These are phyloP conservation scores for Chaetomidium leptoderma DNA, from an alignment of 495 filamentous ascomycete genomes.

Conservation along the genomic window DNA sequence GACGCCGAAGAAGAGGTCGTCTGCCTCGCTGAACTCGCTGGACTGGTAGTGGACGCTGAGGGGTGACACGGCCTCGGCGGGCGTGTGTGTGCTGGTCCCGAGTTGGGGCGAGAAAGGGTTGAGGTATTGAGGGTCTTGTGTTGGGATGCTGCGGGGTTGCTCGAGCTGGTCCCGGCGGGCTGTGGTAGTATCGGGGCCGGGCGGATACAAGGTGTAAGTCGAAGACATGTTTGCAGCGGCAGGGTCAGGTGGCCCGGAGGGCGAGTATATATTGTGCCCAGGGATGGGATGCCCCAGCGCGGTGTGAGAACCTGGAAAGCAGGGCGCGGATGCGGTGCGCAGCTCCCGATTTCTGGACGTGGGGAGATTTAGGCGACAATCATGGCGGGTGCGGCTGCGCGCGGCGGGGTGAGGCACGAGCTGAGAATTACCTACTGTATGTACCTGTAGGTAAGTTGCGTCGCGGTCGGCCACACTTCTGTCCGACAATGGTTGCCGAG, in stretches of 20 bases:
- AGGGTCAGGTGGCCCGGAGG: constrained; percentile 13
- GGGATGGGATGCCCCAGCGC: constrained; percentile 1
- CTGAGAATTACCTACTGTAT: neutral
- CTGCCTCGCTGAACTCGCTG: constrained; percentile 39
- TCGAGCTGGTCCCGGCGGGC: constrained; percentile 23
- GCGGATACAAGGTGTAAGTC: constrained; percentile 28
- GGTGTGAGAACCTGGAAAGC: constrained; percentile 8
- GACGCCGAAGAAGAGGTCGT: constrained; percentile 41
- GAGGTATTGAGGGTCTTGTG: constrained; percentile 24
- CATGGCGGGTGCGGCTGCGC: constrained; percentile 27
- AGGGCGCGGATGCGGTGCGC: constrained; percentile 12
- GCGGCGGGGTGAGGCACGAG: constrained; percentile 16
- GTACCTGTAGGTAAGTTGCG: neutral
- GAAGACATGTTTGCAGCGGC: constrained; percentile 32
- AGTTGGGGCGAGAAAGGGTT: constrained; percentile 39
- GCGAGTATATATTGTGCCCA: constrained; percentile 21
- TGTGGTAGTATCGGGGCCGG: constrained; percentile 26
- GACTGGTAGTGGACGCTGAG: constrained; percentile 41
- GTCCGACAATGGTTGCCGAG: neutral
- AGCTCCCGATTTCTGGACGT: constrained; percentile 15
- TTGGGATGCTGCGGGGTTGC: constrained; percentile 26
- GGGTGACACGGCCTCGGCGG: constrained; percentile 39
- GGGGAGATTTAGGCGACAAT: constrained; percentile 22
- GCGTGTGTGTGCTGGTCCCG: constrained; percentile 39
- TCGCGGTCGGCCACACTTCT: neutral